Evolutionary conservation across 2,329 filamentous ascomycete species (phyloP), one percentile per base, ranked within the genome.

Genomic region (Fusarium nematophilum): DNA sequence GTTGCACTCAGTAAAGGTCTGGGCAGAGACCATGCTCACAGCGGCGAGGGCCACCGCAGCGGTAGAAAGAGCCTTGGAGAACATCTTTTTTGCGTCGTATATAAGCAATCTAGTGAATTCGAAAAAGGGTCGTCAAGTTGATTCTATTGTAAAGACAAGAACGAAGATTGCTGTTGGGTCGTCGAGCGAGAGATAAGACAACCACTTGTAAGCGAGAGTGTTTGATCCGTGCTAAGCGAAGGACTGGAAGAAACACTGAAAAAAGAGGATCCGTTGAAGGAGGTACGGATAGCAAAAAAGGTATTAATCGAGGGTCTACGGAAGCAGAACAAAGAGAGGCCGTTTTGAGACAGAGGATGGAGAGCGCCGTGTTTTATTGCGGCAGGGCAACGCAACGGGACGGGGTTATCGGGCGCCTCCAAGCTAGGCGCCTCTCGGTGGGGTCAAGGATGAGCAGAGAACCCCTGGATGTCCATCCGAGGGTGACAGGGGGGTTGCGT

Each of bases 1-100:
- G 72, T 86, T 79, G 73, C 84, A 87, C 10, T 70, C 69, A n/a
- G 83, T 85, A 67, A 67, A 80, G 57, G 84, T 87, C 78, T 87
- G 84, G 50, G 82, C 84, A 57, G 80, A 75, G 53, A 78, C 83
- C 64, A 85, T 64, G 57, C 74, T 68, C 34, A 80, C 77, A 57
- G 83, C 78, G 64, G 82, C 79, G 11, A 86, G 74, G 61, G 79
- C 78, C 76, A 83, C 70, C 29, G 78, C 75, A 47, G 81, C 76
- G 57, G 76, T 68, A 50, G 78, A 76, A 55, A 83, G 56, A 47
- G 80, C 44, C 71, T 81, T 83, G 74, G 78, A 73, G 60, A 83
- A 69, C 75, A 77, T n/a, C n/a, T n/a, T n/a, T n/a, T n/a, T 77
- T 56, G 53, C 70, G 56, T 46, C 27, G 44, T 39, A n/a, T 56